Base-by-base conservation (phyloP, 2,329 filamentous ascomycete species). In the Acephala macrosclerotiorum region DNA sequence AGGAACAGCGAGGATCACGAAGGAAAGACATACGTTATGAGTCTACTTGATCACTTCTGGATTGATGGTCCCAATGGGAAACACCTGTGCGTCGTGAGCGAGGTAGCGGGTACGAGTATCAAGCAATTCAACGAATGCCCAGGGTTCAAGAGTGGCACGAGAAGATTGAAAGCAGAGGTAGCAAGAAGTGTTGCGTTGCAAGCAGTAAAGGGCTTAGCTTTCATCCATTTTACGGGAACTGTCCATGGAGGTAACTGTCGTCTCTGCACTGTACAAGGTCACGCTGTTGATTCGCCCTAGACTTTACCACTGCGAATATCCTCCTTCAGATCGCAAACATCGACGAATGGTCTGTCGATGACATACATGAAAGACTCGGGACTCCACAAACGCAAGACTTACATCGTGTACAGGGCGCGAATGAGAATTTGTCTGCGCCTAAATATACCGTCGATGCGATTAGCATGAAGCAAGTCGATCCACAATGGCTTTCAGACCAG, bases 81-180 rank as follows among this genome's bases (percentile, higher is more conserved):
- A 2, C 81, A 84, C 67, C 68, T 75, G n/a, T 84, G 81, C 68
- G 70, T 83, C 0, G 77, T 84, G 6, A 65, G 64, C 22, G 64
- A 69, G 22, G 67, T 70, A 20, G 70, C 58, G 11, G 70, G 71
- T 8, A 65, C 66, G 22, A 72, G 68, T 58, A 66, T 72, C 25
- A 68, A 67, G 25, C 53, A 69, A 14, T 71, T 71, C 56, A 69
- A 69, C 65, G 63, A 68, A 7, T 70, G 69, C 36, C 68, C 69
- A 2, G 69, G 68, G 35, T 58, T 66, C 29, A 61, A 53, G n/a
- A 61, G 51, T 36, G 69, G 70, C 22, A 70, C 63, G 33, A 60
- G 67, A n/a, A 58, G 69, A 51, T 53, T 72, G 47, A 57, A 60
- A 60, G 60, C 65, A 11, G 65, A 62, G 56, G 60, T 70, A 11